Conservation (phyloP, 192 early-diverging fungal genomes). For the Coemansia nantahalensis region DNA sequence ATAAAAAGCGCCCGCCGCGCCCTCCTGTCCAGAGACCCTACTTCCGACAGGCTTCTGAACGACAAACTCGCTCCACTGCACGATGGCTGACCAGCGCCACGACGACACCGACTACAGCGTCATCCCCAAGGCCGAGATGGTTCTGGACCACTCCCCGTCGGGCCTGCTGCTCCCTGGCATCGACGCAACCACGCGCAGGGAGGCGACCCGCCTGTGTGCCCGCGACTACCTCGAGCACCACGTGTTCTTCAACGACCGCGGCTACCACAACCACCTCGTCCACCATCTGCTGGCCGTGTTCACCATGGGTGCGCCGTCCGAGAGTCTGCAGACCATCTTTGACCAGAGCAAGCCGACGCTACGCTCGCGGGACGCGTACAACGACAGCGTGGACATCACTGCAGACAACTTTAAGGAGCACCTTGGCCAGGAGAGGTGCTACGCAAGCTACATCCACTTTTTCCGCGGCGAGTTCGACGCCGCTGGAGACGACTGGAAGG, state of each 20-base stretch:
- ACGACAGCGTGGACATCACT: constrained; percentile 29
- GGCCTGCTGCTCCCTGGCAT: constrained; percentile 48
- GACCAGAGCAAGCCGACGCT: constrained; percentile 34
- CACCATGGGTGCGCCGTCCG: constrained; percentile 51
- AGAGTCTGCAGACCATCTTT: constrained; percentile 56
- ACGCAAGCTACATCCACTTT: constrained; percentile 52
- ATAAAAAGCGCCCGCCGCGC: too few species aligned
- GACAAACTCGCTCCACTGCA: too few species aligned
- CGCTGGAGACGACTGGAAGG: constrained; percentile 34
- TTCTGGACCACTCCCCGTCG: constrained; percentile 17
- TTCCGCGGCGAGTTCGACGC: constrained; percentile 50
- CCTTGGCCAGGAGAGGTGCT: constrained; percentile 39
- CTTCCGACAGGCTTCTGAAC: too few species aligned
- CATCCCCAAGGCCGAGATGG: constrained; percentile 25
- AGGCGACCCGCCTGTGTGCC: constrained; percentile 49
- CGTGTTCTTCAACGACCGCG: constrained; percentile 54
- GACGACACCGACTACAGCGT: constrained; percentile 34
- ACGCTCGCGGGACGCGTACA: constrained; percentile 21
- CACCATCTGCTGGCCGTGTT: constrained; percentile 60
- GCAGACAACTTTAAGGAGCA: constrained; percentile 31
- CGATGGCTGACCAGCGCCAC: constrained; percentile 4
- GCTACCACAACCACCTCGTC: constrained; percentile 60
- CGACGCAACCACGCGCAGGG: constrained; percentile 30
- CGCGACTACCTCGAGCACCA: constrained; percentile 55
- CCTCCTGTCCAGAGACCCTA: too few species aligned